Evolutionary conservation across 108 stramenopile species (phyloP), one percentile per base, ranked within the genome.

Genomic region (Pseudonitzschia pungens): DNA sequence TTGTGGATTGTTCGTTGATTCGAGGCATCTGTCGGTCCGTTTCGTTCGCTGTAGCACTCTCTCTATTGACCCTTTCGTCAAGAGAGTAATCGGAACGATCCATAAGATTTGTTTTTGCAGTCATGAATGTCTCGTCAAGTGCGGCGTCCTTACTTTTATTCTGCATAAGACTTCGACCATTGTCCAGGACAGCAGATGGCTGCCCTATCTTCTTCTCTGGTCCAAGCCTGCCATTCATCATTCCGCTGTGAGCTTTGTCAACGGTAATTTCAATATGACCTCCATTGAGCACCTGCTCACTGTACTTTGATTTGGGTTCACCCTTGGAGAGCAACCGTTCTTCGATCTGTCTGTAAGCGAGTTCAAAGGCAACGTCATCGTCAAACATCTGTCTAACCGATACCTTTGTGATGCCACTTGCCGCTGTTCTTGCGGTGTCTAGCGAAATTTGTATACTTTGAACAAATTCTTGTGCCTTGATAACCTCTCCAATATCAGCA

Each of bases 401-500:
- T 24, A 50, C 66, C 0, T 31, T 50, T 16, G n/a, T 48, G 60
- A 62, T 62, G 26, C 7, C 60, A 40, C 33, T 33, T 15, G 60
- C 26, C 28, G 41, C 54, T 45, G 50, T 68, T 59, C 22, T 10
- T 29, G 33, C 60, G 3, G 0, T 33, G 36, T 62, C 60, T 16
- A 9, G 32, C 22, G 66, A 48, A 27, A 67, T 28, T 16, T 86
- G 81, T 68, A 93, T 74, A 72, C 85, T 84, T 15, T 80, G 42
- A 22, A 89, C 48, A 68, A 91, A 89, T 15, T 62, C 27, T 50
- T 69, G 68, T 24, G 95, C 92, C 41, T 76, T 77, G 16, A 75
- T 73, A 21, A 70, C 72, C 28, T 80, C 63, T 1, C 95, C 95
- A 28, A 68, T 69, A 59, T 96, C 92, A 2, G 82, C 86, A 29